phyloP scores from a whole-genome alignment of 2,329 filamentous ascomycete genomes.

The Xylaria sp. region DNA sequence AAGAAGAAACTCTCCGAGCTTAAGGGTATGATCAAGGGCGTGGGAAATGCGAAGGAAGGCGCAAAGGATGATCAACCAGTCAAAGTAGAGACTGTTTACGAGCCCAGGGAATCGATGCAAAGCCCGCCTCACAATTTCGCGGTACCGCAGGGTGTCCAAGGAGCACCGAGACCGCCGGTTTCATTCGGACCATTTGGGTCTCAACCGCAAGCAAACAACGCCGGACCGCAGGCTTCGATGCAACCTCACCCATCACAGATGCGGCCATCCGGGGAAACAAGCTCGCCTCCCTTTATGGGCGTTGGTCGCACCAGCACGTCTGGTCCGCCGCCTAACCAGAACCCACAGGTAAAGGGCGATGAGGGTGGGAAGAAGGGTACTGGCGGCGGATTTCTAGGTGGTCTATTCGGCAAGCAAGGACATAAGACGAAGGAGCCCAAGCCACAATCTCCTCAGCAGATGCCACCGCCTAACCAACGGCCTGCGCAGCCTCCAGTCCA shows the following conservation, averaged over 20 bases:
- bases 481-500: slow-evolving; percentile 40
- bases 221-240: slow-evolving; percentile 4
- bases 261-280: slow-evolving; percentile 16
- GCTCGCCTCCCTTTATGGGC: slow-evolving; percentile 26
- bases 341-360: slow-evolving; percentile 42
- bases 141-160: slow-evolving; percentile 19
- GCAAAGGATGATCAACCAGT: slow-evolving; percentile 46
- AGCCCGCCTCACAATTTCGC: slow-evolving; percentile 33
- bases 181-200: slow-evolving; percentile 22
- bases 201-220: slow-evolving; percentile 12
- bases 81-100: slow-evolving; percentile 37
- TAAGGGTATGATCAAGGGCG: slow-evolving; percentile 49
- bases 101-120: slow-evolving; percentile 39
- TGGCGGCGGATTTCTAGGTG: slow-evolving; percentile 43
- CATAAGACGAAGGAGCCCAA: slow-evolving; percentile 45
- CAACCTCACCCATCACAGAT: slow-evolving; percentile 28
- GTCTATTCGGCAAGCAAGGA: slow-evolving; percentile 46
- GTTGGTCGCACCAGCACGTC: slow-evolving; percentile 36
- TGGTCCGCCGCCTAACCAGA: slow-evolving; percentile 33
- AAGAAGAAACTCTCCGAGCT: slow-evolving; percentile 50
- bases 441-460: slow-evolving; percentile 39
- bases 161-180: slow-evolving; percentile 29
- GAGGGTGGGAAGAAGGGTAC: slow-evolving; percentile 44
- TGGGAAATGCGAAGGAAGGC: slow-evolving; percentile 46
- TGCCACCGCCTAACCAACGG: slow-evolving; percentile 33